Evolutionary conservation across 495 filamentous ascomycete genomes (phyloP).

Genomic region (Cercophora sp.): DNA sequence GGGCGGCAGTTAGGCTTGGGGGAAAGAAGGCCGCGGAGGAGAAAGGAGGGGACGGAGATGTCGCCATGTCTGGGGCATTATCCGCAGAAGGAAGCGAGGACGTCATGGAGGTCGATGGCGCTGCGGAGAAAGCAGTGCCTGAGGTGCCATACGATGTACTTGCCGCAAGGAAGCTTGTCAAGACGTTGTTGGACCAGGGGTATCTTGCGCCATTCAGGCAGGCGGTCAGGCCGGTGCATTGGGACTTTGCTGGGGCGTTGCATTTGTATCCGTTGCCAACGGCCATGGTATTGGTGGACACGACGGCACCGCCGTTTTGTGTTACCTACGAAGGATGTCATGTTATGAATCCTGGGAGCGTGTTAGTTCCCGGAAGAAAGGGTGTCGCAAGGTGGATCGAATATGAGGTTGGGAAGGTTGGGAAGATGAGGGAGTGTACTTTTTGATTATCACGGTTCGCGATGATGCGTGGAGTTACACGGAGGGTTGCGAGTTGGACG

Average conservation of each 20-base stretch:
- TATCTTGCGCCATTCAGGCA: constrained; percentile 82
- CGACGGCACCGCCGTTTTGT: constrained; percentile 73
- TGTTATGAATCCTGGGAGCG: constrained; percentile 86
- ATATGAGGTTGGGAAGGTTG: constrained; percentile 61
- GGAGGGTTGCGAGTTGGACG: too few species aligned
- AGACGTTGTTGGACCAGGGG: constrained; percentile 90
- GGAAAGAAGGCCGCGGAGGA: constrained; percentile 15
- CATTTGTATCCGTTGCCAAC: constrained; percentile 86
- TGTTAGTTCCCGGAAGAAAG: constrained; percentile 60
- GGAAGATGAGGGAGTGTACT: constrained; percentile 43
- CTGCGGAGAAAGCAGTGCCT: neutral
- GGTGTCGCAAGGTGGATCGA: constrained; percentile 77
- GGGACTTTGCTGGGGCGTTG: constrained; percentile 73
- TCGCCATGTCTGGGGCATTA: constrained; percentile 31
- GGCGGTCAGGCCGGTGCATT: constrained; percentile 70
- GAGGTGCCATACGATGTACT: constrained; percentile 47
- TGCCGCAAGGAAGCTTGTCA: constrained; percentile 77
- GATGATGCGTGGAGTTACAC: too few species aligned
- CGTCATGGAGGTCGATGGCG: constrained; percentile 46
- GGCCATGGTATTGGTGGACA: constrained; percentile 74
- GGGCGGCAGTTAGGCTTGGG: constrained; percentile 64
- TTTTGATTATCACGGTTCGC: too few species aligned
- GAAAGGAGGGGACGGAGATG: constrained; percentile 22
- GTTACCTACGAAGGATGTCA: constrained; percentile 92
- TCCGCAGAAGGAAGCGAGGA: constrained; percentile 14